A percentile compares a stretch with the other conserved stretches of the same genome.
These are phyloP conservation scores for Obelidium mucronatum DNA, from an alignment of 192 early-diverging fungal genomes.

Conservation along the genomic window DNA sequence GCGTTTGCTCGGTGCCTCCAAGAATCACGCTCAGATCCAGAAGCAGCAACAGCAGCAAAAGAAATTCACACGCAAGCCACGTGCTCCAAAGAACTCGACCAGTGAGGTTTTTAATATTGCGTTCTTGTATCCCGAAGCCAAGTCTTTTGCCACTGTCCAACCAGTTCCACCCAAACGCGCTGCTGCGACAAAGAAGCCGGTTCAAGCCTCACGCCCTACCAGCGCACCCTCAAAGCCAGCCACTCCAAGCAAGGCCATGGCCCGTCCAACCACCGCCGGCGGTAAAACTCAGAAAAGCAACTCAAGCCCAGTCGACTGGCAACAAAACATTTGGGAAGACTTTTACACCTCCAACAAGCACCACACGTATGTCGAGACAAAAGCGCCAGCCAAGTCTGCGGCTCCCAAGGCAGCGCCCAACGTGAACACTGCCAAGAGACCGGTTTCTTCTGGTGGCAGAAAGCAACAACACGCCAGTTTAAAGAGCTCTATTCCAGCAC, in stretches of 20 bases:
- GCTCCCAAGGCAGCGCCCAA: slow-evolving; percentile 1
- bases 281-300: background rate
- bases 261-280: background rate
- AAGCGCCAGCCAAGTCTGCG: background rate
- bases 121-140: background rate
- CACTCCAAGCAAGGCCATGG: background rate
- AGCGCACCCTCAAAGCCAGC: background rate
- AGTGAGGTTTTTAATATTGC: slow-evolving; percentile 5
- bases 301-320: slow-evolving; percentile 15
- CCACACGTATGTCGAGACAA: background rate
- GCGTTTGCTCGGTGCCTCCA: background rate
- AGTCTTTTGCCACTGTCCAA: background rate
- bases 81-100: background rate
- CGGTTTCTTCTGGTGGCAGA: background rate
- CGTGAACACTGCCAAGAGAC: slow-evolving; percentile 5
- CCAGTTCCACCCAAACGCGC: background rate
- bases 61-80: slow-evolving; percentile 16
- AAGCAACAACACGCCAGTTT: slow-evolving; percentile 9
- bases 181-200: background rate
- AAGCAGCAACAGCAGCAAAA: slow-evolving; percentile 4
- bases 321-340: slow-evolving; percentile 21
- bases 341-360: slow-evolving; percentile 28
- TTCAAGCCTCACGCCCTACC: background rate
- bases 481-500: slow-evolving; percentile 17
- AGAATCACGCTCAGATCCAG: background rate